Evolutionary conservation across 2,329 filamentous ascomycete species (phyloP).

Genomic region (Parascedosporium putredinis): DNA sequence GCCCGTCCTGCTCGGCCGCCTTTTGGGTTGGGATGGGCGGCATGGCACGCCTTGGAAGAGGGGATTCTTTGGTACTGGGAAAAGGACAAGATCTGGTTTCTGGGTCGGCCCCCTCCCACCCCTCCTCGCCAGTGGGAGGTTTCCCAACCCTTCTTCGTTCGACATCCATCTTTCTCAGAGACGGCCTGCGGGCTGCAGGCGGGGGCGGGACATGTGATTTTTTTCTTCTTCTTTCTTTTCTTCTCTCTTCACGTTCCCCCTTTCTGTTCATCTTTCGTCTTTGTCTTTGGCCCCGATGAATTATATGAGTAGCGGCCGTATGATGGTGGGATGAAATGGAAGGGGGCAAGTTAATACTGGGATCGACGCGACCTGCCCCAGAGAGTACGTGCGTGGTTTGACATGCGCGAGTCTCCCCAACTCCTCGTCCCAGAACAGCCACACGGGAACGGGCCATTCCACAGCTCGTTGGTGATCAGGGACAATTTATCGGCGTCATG

Average conservation of each 20-base stretch:
- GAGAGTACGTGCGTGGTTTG: not conserved
- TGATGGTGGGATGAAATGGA: not conserved
- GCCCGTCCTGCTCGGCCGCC: not conserved
- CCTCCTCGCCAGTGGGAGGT: too few relatives aligned
- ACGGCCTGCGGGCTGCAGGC: too few relatives aligned
- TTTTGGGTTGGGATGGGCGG: not conserved
- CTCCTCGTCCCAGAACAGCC: too few relatives aligned
- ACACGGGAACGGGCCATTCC: too few relatives aligned
- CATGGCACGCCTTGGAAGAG: not conserved
- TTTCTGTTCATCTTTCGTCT: too few relatives aligned
- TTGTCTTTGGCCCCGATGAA: too few relatives aligned
- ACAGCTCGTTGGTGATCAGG: too few relatives aligned
- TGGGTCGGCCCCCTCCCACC: not conserved
- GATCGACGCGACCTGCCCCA: not conserved
- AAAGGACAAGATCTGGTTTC: not conserved
- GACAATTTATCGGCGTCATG: too few relatives aligned
- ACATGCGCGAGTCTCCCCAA: not conserved
- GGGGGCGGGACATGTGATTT: not conserved
- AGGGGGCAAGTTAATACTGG: not conserved
- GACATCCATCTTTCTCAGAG: too few relatives aligned
- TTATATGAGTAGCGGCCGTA: too few relatives aligned
- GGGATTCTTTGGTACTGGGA: slow-evolving; percentile 1
- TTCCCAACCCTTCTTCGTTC: too few relatives aligned
- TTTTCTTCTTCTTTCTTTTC: not conserved
- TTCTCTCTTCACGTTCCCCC: too few relatives aligned